Evolutionary conservation across 2,329 filamentous ascomycete species (phyloP).

Genomic region (Cyphellophora europaea): DNA sequence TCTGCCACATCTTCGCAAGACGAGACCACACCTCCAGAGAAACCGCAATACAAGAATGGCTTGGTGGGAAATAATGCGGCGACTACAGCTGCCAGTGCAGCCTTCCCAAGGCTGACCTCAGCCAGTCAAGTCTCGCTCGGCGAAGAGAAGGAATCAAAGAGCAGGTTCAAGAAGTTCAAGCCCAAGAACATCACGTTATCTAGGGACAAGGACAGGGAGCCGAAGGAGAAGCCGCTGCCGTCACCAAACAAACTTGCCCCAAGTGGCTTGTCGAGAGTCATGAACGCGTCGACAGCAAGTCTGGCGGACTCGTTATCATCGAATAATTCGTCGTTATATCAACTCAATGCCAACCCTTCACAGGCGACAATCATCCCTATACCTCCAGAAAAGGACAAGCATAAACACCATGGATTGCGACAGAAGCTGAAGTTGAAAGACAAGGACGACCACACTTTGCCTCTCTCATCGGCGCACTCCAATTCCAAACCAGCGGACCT

Average conservation of each 20-base stretch:
- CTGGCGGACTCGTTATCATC: constrained; percentile 45
- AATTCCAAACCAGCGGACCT: constrained; percentile 57
- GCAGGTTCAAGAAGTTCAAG: constrained; percentile 60
- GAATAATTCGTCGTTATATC: constrained; percentile 50
- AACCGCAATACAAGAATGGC: constrained; percentile 39
- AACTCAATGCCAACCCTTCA: constrained; percentile 49
- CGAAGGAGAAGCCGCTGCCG: constrained; percentile 43
- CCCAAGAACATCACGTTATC: constrained; percentile 55
- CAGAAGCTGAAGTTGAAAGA: constrained; percentile 57
- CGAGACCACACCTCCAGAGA: constrained; percentile 17
- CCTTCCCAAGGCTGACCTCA: constrained; percentile 42
- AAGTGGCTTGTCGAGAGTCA: constrained; percentile 43
- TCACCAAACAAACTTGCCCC: constrained; percentile 50
- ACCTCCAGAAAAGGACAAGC: constrained; percentile 32
- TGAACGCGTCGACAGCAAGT: constrained; percentile 53
- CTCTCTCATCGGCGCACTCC: constrained; percentile 55
- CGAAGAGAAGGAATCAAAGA: constrained; percentile 37
- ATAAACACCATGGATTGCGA: constrained; percentile 55
- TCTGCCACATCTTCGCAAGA: constrained; percentile 22
- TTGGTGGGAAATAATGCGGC: constrained; percentile 46
- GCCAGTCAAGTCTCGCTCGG: constrained; percentile 20
- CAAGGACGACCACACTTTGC: constrained; percentile 47
- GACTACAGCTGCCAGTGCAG: constrained; percentile 53
- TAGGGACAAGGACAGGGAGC: constrained; percentile 44
- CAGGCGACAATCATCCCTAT: constrained; percentile 39